Evolutionary conservation across 2,329 filamentous ascomycete genomes (phyloP).

Genomic region (Neonectria hederae): DNA sequence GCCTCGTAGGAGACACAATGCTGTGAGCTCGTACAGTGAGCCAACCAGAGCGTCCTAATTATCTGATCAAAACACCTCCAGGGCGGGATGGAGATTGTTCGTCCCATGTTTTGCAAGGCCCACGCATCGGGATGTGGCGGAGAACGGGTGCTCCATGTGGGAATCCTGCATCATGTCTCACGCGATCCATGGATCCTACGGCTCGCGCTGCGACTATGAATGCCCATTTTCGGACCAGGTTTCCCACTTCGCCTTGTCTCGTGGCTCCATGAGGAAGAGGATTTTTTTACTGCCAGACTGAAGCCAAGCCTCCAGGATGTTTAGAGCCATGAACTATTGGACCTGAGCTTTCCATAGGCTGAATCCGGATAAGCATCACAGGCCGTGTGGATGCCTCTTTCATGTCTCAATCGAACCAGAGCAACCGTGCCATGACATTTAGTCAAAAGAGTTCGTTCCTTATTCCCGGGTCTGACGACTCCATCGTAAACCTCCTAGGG

Average conservation of each 20-base stretch:
- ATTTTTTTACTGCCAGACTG: no score
- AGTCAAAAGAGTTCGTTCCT: not conserved
- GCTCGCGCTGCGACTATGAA: not conserved
- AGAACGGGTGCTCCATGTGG: not conserved
- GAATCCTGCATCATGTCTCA: not conserved
- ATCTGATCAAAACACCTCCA: not conserved
- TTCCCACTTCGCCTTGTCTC: not conserved
- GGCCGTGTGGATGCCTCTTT: not conserved
- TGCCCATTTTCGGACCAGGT: not conserved
- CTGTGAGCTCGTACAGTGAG: not conserved
- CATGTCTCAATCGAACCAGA: not conserved
- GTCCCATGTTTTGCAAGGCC: not conserved
- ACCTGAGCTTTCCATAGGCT: not conserved
- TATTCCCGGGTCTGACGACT: not conserved
- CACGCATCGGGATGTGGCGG: not conserved
- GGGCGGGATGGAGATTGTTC: not conserved
- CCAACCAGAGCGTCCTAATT: not conserved
- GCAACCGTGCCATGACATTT: not conserved
- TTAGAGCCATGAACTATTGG: not conserved
- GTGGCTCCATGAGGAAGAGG: not conserved
- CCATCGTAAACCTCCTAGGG: not conserved
- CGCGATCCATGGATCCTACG: not conserved
- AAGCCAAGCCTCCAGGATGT: not conserved
- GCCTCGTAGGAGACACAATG: not conserved
- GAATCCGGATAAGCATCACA: not conserved